These are phyloP conservation scores for Saccharomyces jurei DNA, from an alignment of 805 yeast genomes.

Conservation along the genomic window DNA sequence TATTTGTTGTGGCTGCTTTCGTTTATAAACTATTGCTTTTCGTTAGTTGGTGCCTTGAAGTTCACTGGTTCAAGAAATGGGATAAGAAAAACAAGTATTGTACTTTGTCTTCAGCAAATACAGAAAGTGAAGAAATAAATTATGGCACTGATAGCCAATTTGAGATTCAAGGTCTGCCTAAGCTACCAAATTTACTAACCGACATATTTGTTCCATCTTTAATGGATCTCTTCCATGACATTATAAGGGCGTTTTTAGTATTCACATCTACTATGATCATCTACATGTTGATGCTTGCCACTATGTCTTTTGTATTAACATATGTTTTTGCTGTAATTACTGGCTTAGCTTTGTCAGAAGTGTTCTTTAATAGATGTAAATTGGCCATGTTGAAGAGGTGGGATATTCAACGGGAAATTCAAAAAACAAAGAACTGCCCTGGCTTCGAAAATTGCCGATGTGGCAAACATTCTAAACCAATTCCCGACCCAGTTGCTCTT, in stretches of 20 bases:
- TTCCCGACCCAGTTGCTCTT: background rate
- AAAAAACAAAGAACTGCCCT: conserved; percentile 22
- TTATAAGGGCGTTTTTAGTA: conserved; percentile 46
- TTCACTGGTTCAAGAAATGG: conserved; percentile 49
- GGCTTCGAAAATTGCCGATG: conserved; percentile 24
- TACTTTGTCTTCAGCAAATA: conserved; percentile 1
- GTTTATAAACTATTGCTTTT: conserved; percentile 53
- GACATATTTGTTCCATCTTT: conserved; percentile 26
- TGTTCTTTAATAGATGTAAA: conserved; percentile 51
- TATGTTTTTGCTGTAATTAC: conserved; percentile 68
- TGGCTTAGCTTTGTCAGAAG: conserved; percentile 65
- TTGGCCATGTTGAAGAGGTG: conserved; percentile 26
- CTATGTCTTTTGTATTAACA: conserved; percentile 59
- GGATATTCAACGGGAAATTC: conserved; percentile 26
- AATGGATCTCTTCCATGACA: conserved; percentile 34
- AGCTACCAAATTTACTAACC: conserved; percentile 23
- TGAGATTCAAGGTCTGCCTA: conserved; percentile 18
- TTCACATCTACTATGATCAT: conserved; percentile 60
- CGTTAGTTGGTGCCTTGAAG: conserved; percentile 56
- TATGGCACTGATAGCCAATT: conserved; percentile 17
- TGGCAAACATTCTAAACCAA: conserved; percentile 16
- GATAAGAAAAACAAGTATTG: conserved; percentile 13
- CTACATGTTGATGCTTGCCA: conserved; percentile 69
- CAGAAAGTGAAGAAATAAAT: conserved; percentile 31
- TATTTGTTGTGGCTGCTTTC: conserved; percentile 52